phyloP scores from a whole-genome alignment of 495 filamentous ascomycete species.

The Extremus antarcticus region DNA sequence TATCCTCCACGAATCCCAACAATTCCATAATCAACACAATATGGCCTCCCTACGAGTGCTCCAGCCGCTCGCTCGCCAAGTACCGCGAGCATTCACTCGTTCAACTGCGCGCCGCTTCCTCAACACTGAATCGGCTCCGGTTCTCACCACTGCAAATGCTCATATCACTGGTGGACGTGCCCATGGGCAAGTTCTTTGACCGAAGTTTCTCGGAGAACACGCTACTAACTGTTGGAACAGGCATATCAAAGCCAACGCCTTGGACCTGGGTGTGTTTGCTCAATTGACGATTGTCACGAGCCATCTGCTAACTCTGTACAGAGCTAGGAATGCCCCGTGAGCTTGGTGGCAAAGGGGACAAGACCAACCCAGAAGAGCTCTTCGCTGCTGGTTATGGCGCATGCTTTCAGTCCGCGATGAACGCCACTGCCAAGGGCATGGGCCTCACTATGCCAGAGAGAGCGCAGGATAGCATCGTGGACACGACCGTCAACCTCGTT shows the following conservation, averaged over 20 bases:
- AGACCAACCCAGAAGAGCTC: constrained; percentile 6
- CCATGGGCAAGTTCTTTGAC: background rate
- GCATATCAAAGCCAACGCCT: background rate
- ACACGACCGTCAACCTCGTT: constrained; percentile 5
- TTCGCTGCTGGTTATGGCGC: constrained; percentile 8
- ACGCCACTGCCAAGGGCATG: background rate
- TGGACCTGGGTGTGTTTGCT: background rate
- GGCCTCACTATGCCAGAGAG: constrained; percentile 3
- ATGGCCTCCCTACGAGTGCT: background rate
- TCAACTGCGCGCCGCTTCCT: background rate
- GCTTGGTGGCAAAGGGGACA: constrained; percentile 1
- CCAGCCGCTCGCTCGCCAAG: background rate
- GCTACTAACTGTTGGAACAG: background rate
- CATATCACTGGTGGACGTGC: background rate
- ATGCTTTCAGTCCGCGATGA: constrained; percentile 7
- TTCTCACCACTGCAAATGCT: background rate
- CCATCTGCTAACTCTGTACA: background rate
- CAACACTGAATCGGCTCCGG: background rate
- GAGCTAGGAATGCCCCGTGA: background rate
- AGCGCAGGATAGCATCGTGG: background rate
- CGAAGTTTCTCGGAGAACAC: background rate
- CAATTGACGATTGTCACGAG: no score
- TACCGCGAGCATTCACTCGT: background rate
- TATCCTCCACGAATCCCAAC: no score
- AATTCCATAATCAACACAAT: no score